A percentile compares a stretch with the other conserved stretches of the same genome.
Conservation (phyloP, 345 rosid genomes). For the Arabidopsis arenosa region DNA sequence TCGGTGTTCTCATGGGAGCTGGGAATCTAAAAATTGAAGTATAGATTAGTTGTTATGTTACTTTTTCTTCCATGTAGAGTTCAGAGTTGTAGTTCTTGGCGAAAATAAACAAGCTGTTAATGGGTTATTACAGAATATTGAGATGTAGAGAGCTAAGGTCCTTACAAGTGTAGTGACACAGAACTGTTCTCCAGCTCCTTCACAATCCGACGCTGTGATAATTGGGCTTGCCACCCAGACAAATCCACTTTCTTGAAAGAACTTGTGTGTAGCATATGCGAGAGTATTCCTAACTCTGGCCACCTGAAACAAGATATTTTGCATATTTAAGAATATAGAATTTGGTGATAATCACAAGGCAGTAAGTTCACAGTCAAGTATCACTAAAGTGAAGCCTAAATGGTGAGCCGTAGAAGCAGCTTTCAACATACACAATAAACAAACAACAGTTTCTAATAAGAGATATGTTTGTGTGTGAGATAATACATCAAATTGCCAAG, state of each 20-base stretch:
- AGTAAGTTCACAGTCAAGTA: background rate
- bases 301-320: conserved; percentile 55
- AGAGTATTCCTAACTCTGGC: conserved; percentile 94
- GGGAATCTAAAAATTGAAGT: conserved; percentile 67
- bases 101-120: conserved; percentile 3
- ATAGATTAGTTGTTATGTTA: background rate
- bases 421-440: background rate
- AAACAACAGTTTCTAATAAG: conserved; percentile 4
- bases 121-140: background rate
- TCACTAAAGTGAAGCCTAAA: background rate
- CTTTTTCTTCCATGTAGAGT: background rate
- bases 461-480: background rate
- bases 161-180: conserved; percentile 97
- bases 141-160: conserved; percentile 26
- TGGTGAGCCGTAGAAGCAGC: background rate
- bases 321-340: background rate
- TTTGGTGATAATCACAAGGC: background rate
- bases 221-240: conserved; percentile 98
- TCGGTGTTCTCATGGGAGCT: conserved; percentile 63
- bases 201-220: conserved; percentile 94
- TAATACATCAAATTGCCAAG: background rate
- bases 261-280: conserved; percentile 94
- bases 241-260: conserved; percentile 93
- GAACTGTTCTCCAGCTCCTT: conserved; percentile 99
- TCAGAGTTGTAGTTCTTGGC: background rate